A percentile compares a stretch with the other conserved stretches of the same genome.
Evolutionary conservation across 2,329 filamentous ascomycete genomes (phyloP).

Genomic region (Massarina eburnea): DNA sequence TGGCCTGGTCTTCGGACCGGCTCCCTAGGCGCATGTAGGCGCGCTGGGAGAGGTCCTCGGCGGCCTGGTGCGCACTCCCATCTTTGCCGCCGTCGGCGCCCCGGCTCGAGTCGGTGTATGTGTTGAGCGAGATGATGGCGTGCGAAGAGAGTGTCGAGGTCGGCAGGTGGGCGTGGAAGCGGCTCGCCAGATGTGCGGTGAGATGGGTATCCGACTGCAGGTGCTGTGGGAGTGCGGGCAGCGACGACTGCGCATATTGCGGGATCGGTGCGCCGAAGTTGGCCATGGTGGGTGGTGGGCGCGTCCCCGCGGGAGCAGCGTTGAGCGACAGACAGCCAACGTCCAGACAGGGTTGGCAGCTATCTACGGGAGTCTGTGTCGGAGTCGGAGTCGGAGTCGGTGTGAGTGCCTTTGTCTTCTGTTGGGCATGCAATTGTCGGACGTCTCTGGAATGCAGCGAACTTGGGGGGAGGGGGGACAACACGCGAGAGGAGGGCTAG

Average conservation of each 20-base stretch:
- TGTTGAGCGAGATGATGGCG: constrained; percentile 89
- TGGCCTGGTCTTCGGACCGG: constrained; percentile 88
- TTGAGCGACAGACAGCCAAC: constrained; percentile 24
- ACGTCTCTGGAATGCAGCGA: constrained; percentile 33
- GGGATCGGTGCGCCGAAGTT: constrained; percentile 46
- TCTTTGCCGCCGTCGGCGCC: constrained; percentile 89
- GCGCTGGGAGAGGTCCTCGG: constrained; percentile 85
- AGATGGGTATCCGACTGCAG: constrained; percentile 76
- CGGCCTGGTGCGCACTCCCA: constrained; percentile 87
- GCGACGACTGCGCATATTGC: constrained; percentile 77
- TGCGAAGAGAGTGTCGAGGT: constrained; percentile 89
- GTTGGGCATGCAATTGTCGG: too few relatives aligned
- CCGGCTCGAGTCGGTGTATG: constrained; percentile 84
- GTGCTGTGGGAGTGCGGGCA: constrained; percentile 85
- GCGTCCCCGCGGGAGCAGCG: constrained; percentile 45
- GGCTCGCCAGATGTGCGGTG: constrained; percentile 79
- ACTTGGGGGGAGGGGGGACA: constrained; percentile 17
- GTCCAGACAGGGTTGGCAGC: constrained; percentile 4
- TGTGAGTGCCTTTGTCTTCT: too few relatives aligned
- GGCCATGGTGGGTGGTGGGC: constrained; percentile 56
- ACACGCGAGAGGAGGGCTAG: constrained; percentile 11
- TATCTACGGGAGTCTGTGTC: constrained; percentile 4
- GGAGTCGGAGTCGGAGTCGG: too few relatives aligned
- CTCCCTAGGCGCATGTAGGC: constrained; percentile 84
- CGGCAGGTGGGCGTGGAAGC: constrained; percentile 88